Conservation (phyloP, 495 filamentous ascomycete genomes). For the Hypoxylon fuscum region DNA sequence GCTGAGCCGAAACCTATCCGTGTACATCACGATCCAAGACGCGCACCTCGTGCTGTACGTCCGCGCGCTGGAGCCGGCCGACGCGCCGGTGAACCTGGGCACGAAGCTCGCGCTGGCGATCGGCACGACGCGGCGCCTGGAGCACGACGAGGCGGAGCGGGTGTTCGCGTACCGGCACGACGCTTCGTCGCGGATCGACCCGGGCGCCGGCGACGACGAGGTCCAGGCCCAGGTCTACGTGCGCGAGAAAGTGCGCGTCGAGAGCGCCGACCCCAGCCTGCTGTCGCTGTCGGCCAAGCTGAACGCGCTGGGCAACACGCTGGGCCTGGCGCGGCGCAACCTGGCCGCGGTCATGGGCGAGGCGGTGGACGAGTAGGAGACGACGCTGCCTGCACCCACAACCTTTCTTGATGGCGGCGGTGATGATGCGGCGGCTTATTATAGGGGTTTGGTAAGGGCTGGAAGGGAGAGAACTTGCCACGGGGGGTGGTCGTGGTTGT, state of each 20-base stretch:
- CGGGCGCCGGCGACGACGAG: slow-evolving; percentile 3
- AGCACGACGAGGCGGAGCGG: slow-evolving; percentile 83
- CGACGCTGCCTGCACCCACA: no score
- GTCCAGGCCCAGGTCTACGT: slow-evolving; percentile 73
- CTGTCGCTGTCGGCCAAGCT: slow-evolving; percentile 90
- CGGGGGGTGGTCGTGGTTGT: no score
- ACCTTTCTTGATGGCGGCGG: no score
- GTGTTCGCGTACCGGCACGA: slow-evolving; percentile 67
- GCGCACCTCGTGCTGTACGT: slow-evolving; percentile 79
- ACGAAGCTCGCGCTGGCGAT: slow-evolving; percentile 63
- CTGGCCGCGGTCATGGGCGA: slow-evolving; percentile 83
- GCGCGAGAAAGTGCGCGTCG: slow-evolving; percentile 87
- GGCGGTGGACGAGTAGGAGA: slow-evolving; percentile 50
- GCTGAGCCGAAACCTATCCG: slow-evolving; percentile 62
- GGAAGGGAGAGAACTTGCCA: no score
- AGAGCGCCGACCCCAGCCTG: slow-evolving; percentile 89
- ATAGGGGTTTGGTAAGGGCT: no score
- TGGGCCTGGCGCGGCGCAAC: slow-evolving; percentile 73
- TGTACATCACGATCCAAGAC: slow-evolving; percentile 81
- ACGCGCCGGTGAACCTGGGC: slow-evolving; percentile 58
- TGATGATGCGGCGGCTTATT: no score
- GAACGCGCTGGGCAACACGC: slow-evolving; percentile 77
- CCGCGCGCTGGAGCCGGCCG: slow-evolving; percentile 75
- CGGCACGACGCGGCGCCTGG: slow-evolving; percentile 67
- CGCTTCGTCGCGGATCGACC: slow-evolving; percentile 17